These are phyloP conservation scores for Penicillium cosmopolitanum DNA, from an alignment of 495 filamentous ascomycete genomes.

Conservation along the genomic window DNA sequence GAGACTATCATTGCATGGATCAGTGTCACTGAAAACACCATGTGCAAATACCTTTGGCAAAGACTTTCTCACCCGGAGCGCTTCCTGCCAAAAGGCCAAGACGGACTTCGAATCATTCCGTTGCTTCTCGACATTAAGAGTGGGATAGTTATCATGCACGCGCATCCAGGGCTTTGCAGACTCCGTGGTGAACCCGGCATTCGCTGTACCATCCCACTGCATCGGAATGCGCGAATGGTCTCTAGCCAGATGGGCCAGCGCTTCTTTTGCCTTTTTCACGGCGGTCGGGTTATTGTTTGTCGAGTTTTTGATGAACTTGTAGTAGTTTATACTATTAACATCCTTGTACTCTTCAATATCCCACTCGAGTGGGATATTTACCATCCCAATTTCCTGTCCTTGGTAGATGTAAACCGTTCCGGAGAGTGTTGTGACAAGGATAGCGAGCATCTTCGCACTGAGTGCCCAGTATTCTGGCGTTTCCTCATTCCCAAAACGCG, in stretches of 20 bases:
- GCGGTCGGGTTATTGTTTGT: slow-evolving; percentile 33
- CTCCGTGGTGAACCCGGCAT: slow-evolving; percentile 57
- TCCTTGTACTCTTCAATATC: slow-evolving; percentile 54
- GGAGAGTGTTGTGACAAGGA: slow-evolving; percentile 53
- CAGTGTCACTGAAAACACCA: slow-evolving; percentile 47
- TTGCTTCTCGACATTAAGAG: slow-evolving; percentile 56
- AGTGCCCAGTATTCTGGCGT: slow-evolving; percentile 45
- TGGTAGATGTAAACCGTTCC: slow-evolving; percentile 61
- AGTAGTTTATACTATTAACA: slow-evolving; percentile 55
- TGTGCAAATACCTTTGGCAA: slow-evolving; percentile 45
- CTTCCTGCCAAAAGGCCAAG: slow-evolving; percentile 49
- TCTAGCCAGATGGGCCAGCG: slow-evolving; percentile 54
- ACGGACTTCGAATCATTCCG: slow-evolving; percentile 38
- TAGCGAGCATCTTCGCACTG: slow-evolving; percentile 55
- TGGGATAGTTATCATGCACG: slow-evolving; percentile 54
- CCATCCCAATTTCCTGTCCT: slow-evolving; percentile 60
- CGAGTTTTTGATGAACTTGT: slow-evolving; percentile 37
- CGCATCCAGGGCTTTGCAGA: slow-evolving; percentile 60
- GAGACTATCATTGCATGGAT: slow-evolving; percentile 34
- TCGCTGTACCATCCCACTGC: slow-evolving; percentile 57
- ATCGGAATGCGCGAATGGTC: slow-evolving; percentile 66
- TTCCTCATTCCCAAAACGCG: slow-evolving; percentile 49
- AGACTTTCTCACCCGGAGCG: slow-evolving; percentile 41
- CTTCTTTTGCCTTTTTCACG: slow-evolving; percentile 39
- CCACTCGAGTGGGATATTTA: slow-evolving; percentile 52